Percentiles rank a stretch among this genome's conserved stretches.
phyloP scores from a whole-genome alignment of 2,329 filamentous ascomycete species.

The Scorias spongiosa region DNA sequence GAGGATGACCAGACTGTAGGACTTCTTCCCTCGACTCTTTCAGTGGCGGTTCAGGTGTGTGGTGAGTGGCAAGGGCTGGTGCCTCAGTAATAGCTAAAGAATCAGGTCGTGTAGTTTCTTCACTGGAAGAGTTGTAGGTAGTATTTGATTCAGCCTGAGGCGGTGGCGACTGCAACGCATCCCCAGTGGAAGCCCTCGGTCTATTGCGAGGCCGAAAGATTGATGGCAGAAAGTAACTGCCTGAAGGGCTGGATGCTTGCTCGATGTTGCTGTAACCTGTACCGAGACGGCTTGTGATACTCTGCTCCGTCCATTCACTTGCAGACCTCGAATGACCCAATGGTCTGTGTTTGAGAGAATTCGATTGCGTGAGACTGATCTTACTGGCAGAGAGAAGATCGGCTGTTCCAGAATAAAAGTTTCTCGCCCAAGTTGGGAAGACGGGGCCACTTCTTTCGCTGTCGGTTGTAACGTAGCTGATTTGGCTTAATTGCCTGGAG shows the following conservation, averaged over 20 bases:
- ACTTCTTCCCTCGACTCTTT: not conserved
- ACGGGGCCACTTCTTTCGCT: conserved; percentile 16
- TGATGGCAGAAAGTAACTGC: conserved; percentile 19
- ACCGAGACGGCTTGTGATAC: conserved; percentile 17
- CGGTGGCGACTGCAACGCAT: not conserved
- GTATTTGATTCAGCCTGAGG: not conserved
- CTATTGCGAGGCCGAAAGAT: conserved; percentile 21
- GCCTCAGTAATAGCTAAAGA: conserved; percentile 13
- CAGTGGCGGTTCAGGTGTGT: not conserved
- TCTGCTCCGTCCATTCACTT: conserved; percentile 17
- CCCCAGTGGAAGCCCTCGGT: conserved; percentile 8
- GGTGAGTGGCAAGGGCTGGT: conserved; percentile 2
- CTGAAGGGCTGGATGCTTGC: conserved; percentile 12
- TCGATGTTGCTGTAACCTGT: conserved; percentile 14
- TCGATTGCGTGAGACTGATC: conserved; percentile 6
- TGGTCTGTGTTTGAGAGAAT: conserved; percentile 1
- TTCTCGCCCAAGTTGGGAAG: conserved; percentile 22
- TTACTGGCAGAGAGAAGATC: conserved; percentile 14
- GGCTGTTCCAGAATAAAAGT: conserved; percentile 18
- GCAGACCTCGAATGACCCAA: conserved; percentile 9
- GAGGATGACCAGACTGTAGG: conserved; percentile 17
- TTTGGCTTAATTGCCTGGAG: conserved; percentile 16
- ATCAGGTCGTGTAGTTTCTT: conserved; percentile 6
- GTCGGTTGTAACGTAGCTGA: conserved; percentile 10
- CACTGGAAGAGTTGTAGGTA: not conserved